phyloP scores from a whole-genome alignment of 2,329 filamentous ascomycete species.

The Bipolaris bicolor region DNA sequence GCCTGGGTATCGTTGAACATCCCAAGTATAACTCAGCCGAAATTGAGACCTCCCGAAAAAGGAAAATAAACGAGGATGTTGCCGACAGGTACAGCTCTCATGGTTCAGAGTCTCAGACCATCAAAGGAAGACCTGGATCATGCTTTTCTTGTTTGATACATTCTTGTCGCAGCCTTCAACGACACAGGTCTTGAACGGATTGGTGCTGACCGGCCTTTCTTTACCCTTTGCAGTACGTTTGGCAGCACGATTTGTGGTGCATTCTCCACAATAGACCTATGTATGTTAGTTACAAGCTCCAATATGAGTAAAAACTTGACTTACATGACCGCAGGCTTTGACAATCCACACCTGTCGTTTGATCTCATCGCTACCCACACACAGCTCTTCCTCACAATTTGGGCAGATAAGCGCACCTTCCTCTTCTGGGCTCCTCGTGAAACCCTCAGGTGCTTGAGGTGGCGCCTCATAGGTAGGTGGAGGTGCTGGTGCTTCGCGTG shows the following conservation, averaged over 20 bases:
- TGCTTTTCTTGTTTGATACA: slow-evolving; percentile 38
- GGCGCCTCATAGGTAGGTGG: slow-evolving; percentile 67
- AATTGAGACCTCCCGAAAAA: neutral
- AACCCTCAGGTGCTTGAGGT: slow-evolving; percentile 72
- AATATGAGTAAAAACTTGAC: slow-evolving; percentile 34
- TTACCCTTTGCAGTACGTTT: slow-evolving; percentile 51
- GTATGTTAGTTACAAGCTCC: neutral
- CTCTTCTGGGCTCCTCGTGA: slow-evolving; percentile 76
- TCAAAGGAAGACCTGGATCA: slow-evolving; percentile 53
- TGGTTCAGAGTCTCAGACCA: neutral
- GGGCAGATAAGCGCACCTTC: slow-evolving; percentile 81
- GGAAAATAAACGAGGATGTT: neutral
- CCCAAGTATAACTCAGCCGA: slow-evolving; percentile 8
- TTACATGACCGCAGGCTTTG: slow-evolving; percentile 90
- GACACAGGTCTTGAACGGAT: slow-evolving; percentile 54
- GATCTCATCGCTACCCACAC: slow-evolving; percentile 68
- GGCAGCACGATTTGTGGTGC: slow-evolving; percentile 50
- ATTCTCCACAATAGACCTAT: slow-evolving; percentile 62
- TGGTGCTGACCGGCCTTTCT: slow-evolving; percentile 39
- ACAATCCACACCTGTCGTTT: slow-evolving; percentile 93
- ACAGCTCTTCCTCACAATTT: slow-evolving; percentile 83
- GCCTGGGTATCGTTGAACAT: slow-evolving; percentile 20
- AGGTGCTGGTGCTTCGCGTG: slow-evolving; percentile 26
- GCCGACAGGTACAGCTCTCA: neutral
- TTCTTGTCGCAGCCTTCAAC: slow-evolving; percentile 53